Conservation (phyloP, 352 stramenopile species). For the Thalassiosira delicatula region DNA sequence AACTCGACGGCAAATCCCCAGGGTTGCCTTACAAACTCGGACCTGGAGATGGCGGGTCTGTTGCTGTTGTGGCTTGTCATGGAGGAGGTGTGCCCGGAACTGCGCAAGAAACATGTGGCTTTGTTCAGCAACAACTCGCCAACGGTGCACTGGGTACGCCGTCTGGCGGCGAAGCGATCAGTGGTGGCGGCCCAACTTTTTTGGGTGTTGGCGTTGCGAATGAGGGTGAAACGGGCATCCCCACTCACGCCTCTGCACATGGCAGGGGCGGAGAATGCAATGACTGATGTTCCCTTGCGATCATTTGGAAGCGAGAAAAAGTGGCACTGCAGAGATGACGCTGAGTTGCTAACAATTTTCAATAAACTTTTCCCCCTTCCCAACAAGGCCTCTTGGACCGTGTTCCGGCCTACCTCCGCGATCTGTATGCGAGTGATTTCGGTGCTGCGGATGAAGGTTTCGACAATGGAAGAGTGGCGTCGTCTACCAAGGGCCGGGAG, state of each 20-base stretch:
- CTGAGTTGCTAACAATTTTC: constrained; percentile 23
- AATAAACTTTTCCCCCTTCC: constrained; percentile 33
- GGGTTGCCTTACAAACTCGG: constrained; percentile 37
- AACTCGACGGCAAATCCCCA: neutral
- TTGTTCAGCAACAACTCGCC: constrained; percentile 34
- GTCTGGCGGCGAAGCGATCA: constrained; percentile 3
- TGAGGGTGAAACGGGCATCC: neutral
- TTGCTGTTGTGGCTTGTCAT: constrained; percentile 19
- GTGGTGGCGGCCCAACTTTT: constrained; percentile 15
- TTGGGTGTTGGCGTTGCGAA: constrained; percentile 6
- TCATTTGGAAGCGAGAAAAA: constrained; percentile 27
- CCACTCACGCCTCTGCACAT: constrained; percentile 40
- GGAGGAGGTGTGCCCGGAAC: constrained; percentile 5
- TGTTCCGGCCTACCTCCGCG: constrained; percentile 6
- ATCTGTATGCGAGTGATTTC: constrained; percentile 11
- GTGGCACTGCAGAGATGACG: constrained; percentile 27
- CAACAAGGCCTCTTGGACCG: constrained; percentile 27
- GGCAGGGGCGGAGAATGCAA: constrained; percentile 11
- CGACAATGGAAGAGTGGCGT: constrained; percentile 11
- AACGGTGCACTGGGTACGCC: constrained; percentile 20
- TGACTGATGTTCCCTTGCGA: constrained; percentile 33
- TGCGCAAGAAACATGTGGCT: neutral
- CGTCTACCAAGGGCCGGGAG: constrained; percentile 18
- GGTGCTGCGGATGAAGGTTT: neutral
- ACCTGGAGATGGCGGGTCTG: constrained; percentile 34